Base-by-base conservation (phyloP, 176 grass and related monocot species). In the Saccharum officinarum region DNA sequence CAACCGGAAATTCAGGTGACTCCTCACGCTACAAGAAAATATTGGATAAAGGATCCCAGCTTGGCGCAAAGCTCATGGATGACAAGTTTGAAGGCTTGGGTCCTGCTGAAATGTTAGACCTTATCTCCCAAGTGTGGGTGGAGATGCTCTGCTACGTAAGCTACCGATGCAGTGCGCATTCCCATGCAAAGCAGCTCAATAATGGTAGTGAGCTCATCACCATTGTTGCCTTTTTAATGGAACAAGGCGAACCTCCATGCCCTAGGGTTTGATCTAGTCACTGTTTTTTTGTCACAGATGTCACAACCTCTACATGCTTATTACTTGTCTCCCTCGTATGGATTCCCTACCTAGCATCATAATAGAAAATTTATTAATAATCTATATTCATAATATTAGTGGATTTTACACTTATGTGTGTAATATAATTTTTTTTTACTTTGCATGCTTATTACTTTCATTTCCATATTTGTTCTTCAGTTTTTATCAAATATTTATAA, bases 121-220 rank as follows among this genome's bases (percentile, higher is more conserved):
- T 77, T 31, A 61, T 77, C 54, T 20, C 31, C 22, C 20, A 37
- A 10, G 75, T 77, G 34, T 77, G 75, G 75, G 33, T 25, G 54
- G 20, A 77, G 75, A 77, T 61, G 20, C 54, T 77, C 31, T 61
- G 31, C 33, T 61, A 20, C 5, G 52, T 8, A 3, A 54, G n/a
- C 9, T 20, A 40, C 0, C 5, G 14, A n/a, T 77, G 75, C 75
- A 57, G 36, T 37, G n/a, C 22, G 2, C 2, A 6, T 26, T 78
- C 55, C 17, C 76, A 63, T 42, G 55, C 55, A 34, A 62, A 78
- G 76, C 76, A 78, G 36, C 54, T 78, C 50, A 63, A 36, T 14
- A 78, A 13, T 20, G 55, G 76, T 6, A 36, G 76, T 1, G 76
- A 78, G 76, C 76, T 78, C 20, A 12, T 62, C 14, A 78, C 76